phyloP scores from a whole-genome alignment of 805 yeast genomes.

The Pichia paraexigua region DNA sequence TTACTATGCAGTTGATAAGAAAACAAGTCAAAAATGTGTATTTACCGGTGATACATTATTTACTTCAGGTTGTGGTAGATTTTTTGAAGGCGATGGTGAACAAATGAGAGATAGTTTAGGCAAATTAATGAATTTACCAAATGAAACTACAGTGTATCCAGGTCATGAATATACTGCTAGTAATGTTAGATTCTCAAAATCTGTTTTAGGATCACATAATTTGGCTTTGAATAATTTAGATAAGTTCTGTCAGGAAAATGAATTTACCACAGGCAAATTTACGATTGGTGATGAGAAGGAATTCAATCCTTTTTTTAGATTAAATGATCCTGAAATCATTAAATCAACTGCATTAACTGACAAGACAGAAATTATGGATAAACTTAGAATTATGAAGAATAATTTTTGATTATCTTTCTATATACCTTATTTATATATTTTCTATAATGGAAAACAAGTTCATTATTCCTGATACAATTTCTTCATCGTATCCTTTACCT shows the following conservation, averaged over 20 bases:
- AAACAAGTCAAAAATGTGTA: conserved; percentile 60
- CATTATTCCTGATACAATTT: conserved; percentile 61
- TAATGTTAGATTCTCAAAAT: conserved; percentile 70
- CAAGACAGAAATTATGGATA: conserved; percentile 55
- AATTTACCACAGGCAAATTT: conserved; percentile 76
- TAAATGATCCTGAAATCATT: conserved; percentile 55
- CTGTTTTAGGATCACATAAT: conserved; percentile 43
- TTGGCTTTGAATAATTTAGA: conserved; percentile 48
- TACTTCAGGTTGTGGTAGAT: conserved; percentile 92
- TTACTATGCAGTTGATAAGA: conserved; percentile 62
- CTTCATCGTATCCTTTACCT: conserved; percentile 64
- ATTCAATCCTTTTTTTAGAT: conserved; percentile 86
- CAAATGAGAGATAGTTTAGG: conserved; percentile 75
- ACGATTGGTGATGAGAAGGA: conserved; percentile 75
- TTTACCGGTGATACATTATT: conserved; percentile 96
- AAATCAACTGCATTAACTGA: conserved; percentile 47
- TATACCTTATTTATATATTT: conserved; percentile 5
- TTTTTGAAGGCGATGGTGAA: conserved; percentile 81
- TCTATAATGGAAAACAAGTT: conserved; percentile 43
- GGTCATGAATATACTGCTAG: conserved; percentile 94
- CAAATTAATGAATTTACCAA: conserved; percentile 52
- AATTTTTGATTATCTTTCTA: conserved; percentile 26
- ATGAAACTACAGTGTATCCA: conserved; percentile 70
- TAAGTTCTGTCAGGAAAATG: conserved; percentile 43
- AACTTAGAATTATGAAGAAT: conserved; percentile 73